Conservation (phyloP, 148 eudicot genomes). For the Diospyros lotus region DNA sequence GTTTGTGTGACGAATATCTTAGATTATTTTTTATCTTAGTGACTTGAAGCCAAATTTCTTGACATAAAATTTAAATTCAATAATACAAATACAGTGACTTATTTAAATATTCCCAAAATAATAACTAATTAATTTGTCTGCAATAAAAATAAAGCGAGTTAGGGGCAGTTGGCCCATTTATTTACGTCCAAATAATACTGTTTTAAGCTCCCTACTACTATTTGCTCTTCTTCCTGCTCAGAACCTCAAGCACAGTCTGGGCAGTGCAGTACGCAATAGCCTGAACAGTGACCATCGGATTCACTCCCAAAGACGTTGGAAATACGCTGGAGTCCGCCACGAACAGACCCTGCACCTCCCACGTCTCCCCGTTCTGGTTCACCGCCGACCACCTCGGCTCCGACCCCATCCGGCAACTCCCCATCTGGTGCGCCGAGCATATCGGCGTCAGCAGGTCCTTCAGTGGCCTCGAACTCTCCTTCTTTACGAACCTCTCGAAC, state of each 20-base stretch:
- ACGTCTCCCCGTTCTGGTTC: conserved; percentile 55
- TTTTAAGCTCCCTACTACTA: too few species aligned
- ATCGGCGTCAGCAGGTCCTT: conserved; percentile 27
- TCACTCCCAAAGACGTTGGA: conserved; percentile 80
- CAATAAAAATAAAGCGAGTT: too few species aligned
- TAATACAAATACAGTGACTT: too few species aligned
- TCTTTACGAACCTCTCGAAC: conserved; percentile 60
- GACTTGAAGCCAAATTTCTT: too few species aligned
- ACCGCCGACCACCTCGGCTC: conserved; percentile 46
- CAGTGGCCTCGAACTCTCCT: conserved; percentile 42
- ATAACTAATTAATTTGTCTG: too few species aligned
- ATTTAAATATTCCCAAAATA: too few species aligned
- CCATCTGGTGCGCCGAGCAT: conserved; percentile 89
- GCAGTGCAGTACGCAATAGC: conserved; percentile 75
- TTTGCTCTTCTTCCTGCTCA: conserved; percentile 26
- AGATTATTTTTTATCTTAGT: too few species aligned
- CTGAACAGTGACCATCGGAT: conserved; percentile 81
- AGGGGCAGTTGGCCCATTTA: too few species aligned
- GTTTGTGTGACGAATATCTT: too few species aligned
- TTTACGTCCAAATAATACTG: too few species aligned
- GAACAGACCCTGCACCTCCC: conserved; percentile 74
- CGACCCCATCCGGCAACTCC: conserved; percentile 71
- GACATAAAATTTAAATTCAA: too few species aligned
- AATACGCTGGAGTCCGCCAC: conserved; percentile 76
- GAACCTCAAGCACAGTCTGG: conserved; percentile 47